Percentiles rank a stretch among this genome's conserved stretches.
Conservation (phyloP, 805 yeast genomes). For the Wickerhamomyces canadensis region DNA sequence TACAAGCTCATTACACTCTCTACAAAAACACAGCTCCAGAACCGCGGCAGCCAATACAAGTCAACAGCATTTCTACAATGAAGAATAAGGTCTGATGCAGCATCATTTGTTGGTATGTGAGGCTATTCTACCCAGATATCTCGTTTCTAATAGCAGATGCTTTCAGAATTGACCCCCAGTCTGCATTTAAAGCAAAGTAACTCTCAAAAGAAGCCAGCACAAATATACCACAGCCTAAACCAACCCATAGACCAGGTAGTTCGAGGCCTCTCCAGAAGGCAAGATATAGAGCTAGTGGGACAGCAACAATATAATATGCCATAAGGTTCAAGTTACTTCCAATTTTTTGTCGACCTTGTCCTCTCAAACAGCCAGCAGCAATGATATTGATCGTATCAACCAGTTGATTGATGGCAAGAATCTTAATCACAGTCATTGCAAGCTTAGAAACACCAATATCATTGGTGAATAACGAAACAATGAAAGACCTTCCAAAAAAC, state of each 20-base stretch:
- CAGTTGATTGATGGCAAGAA: conserved; percentile 58
- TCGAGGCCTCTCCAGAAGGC: conserved; percentile 42
- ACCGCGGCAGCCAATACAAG: no score
- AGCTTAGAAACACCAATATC: conserved; percentile 43
- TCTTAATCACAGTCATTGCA: conserved; percentile 40
- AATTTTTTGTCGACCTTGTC: conserved; percentile 66
- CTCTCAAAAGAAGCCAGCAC: conserved; percentile 38
- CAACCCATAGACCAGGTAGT: conserved; percentile 64
- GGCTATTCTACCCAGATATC: no score
- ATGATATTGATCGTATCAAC: conserved; percentile 58
- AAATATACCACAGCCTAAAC: conserved; percentile 51
- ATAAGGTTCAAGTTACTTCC: conserved; percentile 60
- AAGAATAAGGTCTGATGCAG: no score
- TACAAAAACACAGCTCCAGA: no score
- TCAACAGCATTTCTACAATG: no score
- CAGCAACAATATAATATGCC: conserved; percentile 58
- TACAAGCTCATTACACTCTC: no score
- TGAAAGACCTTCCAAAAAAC: conserved; percentile 35
- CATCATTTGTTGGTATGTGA: no score
- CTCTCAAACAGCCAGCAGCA: conserved; percentile 67
- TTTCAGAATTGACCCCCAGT: conserved; percentile 41
- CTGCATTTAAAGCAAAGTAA: conserved; percentile 32
- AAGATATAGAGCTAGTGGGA: conserved; percentile 54
- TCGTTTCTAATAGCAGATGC: conserved; percentile 26
- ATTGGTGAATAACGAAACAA: conserved; percentile 48